Base-by-base conservation (phyloP, 2,329 filamentous ascomycete species). In the Calonectria leucothoes region DNA sequence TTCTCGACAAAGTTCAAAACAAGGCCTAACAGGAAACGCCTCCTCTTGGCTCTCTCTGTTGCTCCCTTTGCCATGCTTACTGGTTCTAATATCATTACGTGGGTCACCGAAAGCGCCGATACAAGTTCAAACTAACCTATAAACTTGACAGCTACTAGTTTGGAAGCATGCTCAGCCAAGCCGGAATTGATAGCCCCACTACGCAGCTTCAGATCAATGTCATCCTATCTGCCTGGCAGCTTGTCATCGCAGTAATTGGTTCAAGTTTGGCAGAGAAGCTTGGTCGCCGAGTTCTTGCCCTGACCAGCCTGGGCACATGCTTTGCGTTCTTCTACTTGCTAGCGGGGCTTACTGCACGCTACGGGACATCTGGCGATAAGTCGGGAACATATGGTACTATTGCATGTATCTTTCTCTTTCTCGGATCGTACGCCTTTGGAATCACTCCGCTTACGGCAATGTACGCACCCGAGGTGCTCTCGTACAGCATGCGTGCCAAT, bases 151-250 rank as follows among this genome's bases (percentile, higher is more conserved):
- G 57, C 5, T 73, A 78, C 84, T 35, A 80, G 81, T 74, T 86
- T 17, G 83, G 85, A 5, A 71, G 76, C 3, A 84, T 86, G 76
- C 83, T 89, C 0, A 80, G 83, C 63, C 85, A 82, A 25, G 87
- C 87, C 4, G 87, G 87, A 5, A 85, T 89, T 48, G 86, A 83
- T 1, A 79, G 85, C 69, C 75, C 80, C 0, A 81, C 79, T 4
- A 81, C 82, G 4, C 87, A 88, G 74, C 80, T 87, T 10, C 81
- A 86, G 73, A 83, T 82, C 68, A 78, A 79, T 57, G 67, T 80
- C 42, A 72, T 78, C 3, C 71, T 80, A 2, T 72, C 74, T 0
- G 73, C 74, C 20, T 81, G 76, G 76, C 74, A 74, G 33, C 70
- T 81, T 4, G 66, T 77, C 5, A 52, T 78, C 17, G 70, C 74